Evolutionary conservation across 2,329 filamentous ascomycete genomes (phyloP).

Genomic region (Aspergillus sojae): DNA sequence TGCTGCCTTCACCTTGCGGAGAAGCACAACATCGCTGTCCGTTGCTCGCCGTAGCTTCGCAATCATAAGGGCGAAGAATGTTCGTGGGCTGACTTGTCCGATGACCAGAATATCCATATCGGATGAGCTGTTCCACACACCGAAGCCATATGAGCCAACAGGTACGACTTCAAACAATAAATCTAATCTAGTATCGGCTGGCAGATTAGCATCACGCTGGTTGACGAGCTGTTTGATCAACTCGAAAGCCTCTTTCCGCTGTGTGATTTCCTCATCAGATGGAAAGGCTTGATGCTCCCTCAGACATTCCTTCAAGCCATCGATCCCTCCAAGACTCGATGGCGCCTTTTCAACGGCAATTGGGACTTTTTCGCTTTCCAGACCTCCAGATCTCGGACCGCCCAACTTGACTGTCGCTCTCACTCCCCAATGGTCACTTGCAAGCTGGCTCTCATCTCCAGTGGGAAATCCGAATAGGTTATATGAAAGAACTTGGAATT

Average conservation of each 20-base stretch:
- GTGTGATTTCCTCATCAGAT: not conserved
- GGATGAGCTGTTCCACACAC: conserved; percentile 10
- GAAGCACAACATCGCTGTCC: conserved; percentile 1
- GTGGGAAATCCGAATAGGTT: conserved; percentile 4
- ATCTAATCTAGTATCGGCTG: not conserved
- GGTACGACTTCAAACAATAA: conserved; percentile 5
- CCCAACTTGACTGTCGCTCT: not conserved
- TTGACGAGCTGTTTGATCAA: conserved; percentile 2
- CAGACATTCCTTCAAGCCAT: conserved; percentile 3
- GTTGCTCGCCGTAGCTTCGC: conserved; percentile 4
- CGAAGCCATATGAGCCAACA: conserved; percentile 10
- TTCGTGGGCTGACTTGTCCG: conserved; percentile 10
- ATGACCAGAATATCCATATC: conserved; percentile 12
- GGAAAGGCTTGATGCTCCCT: not conserved
- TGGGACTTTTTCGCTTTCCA: not conserved
- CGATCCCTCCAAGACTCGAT: not conserved
- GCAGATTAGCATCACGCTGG: conserved; percentile 8
- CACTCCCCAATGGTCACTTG: conserved; percentile 12
- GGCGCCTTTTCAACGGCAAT: not conserved
- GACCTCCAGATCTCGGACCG: not conserved
- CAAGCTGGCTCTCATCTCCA: not conserved
- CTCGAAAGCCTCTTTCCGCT: not conserved
- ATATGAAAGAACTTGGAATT: not conserved
- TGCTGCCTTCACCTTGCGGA: conserved; percentile 13
- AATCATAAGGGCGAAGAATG: conserved; percentile 12